phyloP scores from a whole-genome alignment of 441 rosid species.

The Jatropha multifida region DNA sequence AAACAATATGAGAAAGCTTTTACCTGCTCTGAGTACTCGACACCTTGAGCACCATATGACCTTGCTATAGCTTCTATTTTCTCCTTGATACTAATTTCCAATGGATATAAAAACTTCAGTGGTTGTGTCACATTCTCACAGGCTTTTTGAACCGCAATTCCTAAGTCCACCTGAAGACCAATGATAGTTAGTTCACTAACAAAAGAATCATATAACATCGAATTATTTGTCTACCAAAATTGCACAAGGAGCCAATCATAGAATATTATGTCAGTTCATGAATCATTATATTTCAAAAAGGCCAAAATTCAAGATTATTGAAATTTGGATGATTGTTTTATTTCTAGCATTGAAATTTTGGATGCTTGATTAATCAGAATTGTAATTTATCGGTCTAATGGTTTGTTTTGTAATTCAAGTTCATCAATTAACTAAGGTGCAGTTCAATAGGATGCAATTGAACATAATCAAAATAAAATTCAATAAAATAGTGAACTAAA shows the following conservation, averaged over 20 bases:
- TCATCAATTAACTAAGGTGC: not conserved
- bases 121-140: constrained; percentile 73
- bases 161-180: constrained; percentile 80
- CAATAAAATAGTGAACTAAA: too few species aligned
- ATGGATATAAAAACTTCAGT: constrained; percentile 72
- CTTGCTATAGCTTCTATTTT: constrained; percentile 91
- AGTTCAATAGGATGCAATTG: too few species aligned
- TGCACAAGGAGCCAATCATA: not conserved
- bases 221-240: not conserved
- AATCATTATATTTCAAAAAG: not conserved
- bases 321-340: not conserved
- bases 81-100: constrained; percentile 77
- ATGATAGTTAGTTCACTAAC: constrained; percentile 15
- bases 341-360: not conserved
- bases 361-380: not conserved
- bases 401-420: not conserved
- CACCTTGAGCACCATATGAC: constrained; percentile 93
- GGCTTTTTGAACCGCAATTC: constrained; percentile 85
- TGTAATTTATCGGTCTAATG: not conserved
- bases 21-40: constrained; percentile 94
- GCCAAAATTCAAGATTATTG: not conserved
- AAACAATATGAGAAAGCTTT: constrained; percentile 9
- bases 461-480: too few species aligned
- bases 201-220: not conserved
- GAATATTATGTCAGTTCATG: not conserved